Evolutionary conservation across 2,329 filamentous ascomycete species (phyloP), one percentile per base, ranked within the genome.

Genomic region (Mycosphaerelloides madeirae): DNA sequence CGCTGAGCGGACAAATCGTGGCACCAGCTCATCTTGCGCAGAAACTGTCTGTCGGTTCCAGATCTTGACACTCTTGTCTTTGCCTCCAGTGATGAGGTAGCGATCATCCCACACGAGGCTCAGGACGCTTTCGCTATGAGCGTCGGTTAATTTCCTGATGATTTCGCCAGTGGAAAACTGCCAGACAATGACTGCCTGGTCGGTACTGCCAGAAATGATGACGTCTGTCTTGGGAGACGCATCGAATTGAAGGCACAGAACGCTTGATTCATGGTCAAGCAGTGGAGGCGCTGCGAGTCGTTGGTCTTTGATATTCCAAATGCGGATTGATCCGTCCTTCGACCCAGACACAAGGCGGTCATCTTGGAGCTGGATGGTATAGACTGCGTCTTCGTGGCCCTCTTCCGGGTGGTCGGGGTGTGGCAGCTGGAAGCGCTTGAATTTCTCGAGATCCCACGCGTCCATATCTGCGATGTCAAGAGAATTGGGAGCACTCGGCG

Each of bases 111-210:
- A 52, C 13, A 29, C n/a, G 6, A 52, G 29, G 19, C 22, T 36
- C 9, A 49, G 29, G 25, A 52, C 32, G 31, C 14, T 43, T 14
- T 40, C 43, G 3, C 36, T 3, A 32, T 49, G 49, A 6, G 49
- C 46, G 2, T n/a, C 11, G 2, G n/a, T 8, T 7, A 52, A 28
- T 3, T 15, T 28, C 31, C 40, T 40, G 18, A 47, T 9, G 11
- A 22, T 13, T 31, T 46, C 34, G 9, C 49, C 46, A 7, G 37
- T 51, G 6, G 44, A 50, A 31, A 59, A 54, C 2, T 38, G 41
- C 56, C 56, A 58, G 32, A 57, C 43, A 14, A 53, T 47, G 16
- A 56, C 44, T 29, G 46, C 47, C 4, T 46, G 49, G 35, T 57
- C 54, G 4, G 34, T 53, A 7, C 49, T 45, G 12, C 58, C 56